Evolutionary conservation across 1,284 basidiomycete species (phyloP).

Genomic region (Ceratobasidium sp.): DNA sequence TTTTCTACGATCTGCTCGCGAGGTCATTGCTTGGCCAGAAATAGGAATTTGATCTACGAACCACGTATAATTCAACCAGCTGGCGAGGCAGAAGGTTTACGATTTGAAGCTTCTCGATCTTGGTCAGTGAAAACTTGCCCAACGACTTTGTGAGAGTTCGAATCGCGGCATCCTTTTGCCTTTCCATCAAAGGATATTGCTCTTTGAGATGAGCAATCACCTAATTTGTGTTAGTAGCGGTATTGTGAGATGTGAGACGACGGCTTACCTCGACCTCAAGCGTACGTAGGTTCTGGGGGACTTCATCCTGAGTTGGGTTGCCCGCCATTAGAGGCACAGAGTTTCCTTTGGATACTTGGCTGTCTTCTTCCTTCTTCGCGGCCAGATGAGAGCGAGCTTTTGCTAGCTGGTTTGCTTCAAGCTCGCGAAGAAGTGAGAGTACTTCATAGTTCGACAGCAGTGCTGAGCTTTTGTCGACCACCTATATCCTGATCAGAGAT

Average conservation of each 20-base stretch:
- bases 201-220: conserved; percentile 86
- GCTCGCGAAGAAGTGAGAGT: conserved; percentile 79
- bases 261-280: conserved; percentile 85
- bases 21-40: not conserved
- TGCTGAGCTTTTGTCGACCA: conserved; percentile 81
- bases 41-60: conserved; percentile 61
- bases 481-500: conserved; percentile 60
- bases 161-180: conserved; percentile 78
- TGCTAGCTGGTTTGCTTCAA: conserved; percentile 79
- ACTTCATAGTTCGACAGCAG: conserved; percentile 92
- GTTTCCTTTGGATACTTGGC: conserved; percentile 52
- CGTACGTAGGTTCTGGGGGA: conserved; percentile 86
- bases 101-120: conserved; percentile 91
- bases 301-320: conserved; percentile 63
- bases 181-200: conserved; percentile 74
- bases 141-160: conserved; percentile 75
- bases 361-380: conserved; percentile 79
- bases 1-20: conserved; percentile 85
- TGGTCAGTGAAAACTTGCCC: conserved; percentile 80
- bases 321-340: conserved; percentile 55
- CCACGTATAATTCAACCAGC: conserved; percentile 90
- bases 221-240: conserved; percentile 59
- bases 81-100: conserved; percentile 88
- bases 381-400: conserved; percentile 72
- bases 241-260: not conserved